These are phyloP conservation scores for Linderniella brevidens DNA, from an alignment of 257 asterid genomes.

Conservation along the genomic window DNA sequence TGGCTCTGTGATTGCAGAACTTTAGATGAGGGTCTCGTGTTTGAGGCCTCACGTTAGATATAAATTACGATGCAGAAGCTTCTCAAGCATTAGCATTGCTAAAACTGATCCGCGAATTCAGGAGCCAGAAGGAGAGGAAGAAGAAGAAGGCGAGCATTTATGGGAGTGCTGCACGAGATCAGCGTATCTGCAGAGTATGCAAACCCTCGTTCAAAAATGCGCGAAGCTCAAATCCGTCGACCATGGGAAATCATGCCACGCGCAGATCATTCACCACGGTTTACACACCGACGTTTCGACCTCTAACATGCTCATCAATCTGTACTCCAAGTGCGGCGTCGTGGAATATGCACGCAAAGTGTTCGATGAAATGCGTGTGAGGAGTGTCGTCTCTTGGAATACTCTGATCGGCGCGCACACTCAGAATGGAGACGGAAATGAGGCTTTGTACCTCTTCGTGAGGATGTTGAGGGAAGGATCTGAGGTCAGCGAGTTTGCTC, in stretches of 20 bases:
- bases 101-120: constrained; percentile 11
- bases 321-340: constrained; percentile 46
- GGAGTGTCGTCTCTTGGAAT: constrained; percentile 72
- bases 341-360: constrained; percentile 31
- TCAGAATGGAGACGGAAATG: constrained; percentile 32
- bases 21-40: constrained; percentile 28
- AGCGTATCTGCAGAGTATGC: constrained; percentile 22
- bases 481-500: constrained; percentile 44
- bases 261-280: constrained; percentile 35
- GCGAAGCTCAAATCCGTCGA: constrained; percentile 23
- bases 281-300: constrained; percentile 30
- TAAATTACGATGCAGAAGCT: constrained; percentile 10
- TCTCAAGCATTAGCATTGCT: constrained; percentile 21
- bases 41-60: constrained; percentile 10
- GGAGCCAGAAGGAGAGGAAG: not conserved
- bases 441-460: constrained; percentile 36
- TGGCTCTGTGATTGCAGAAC: no score
- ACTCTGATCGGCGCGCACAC: constrained; percentile 51
- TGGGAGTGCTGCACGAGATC: constrained; percentile 18
- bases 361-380: constrained; percentile 60
- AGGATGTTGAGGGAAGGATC: constrained; percentile 50
- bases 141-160: constrained; percentile 14
- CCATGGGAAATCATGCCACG: constrained; percentile 50
- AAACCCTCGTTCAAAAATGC: constrained; percentile 34
- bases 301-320: constrained; percentile 61